Percentiles rank a stretch among this genome's conserved stretches.
Conservation (phyloP, 495 filamentous ascomycete species). For the Trichoderma orchidacearum region DNA sequence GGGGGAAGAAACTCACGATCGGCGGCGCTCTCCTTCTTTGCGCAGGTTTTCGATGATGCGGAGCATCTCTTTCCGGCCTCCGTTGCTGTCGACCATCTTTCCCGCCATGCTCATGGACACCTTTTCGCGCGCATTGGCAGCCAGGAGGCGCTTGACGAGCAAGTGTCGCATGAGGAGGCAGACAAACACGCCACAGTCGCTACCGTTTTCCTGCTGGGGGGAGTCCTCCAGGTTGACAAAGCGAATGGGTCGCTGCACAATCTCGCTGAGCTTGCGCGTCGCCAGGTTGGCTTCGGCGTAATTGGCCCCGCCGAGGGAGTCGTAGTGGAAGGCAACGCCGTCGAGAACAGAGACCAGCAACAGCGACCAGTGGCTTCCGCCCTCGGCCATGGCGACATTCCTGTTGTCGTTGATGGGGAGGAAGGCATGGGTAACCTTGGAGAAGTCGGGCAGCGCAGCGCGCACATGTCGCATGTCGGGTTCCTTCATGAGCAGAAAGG, state of each 20-base stretch:
- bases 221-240: conserved; percentile 71
- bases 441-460: conserved; percentile 66
- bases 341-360: conserved; percentile 83
- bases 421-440: conserved; percentile 81
- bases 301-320: conserved; percentile 72
- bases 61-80: conserved; percentile 75
- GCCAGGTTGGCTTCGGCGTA: conserved; percentile 54
- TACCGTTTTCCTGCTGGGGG: conserved; percentile 84
- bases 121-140: conserved; percentile 60
- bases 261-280: conserved; percentile 26
- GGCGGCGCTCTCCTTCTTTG: conserved; percentile 67
- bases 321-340: conserved; percentile 90
- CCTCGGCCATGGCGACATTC: conserved; percentile 63
- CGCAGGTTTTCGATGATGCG: conserved; percentile 69
- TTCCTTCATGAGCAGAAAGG: conserved; percentile 81
- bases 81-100: conserved; percentile 59
- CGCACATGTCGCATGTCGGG: conserved; percentile 60
- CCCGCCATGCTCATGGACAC: conserved; percentile 87
- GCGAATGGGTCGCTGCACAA: conserved; percentile 50
- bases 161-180: conserved; percentile 87
- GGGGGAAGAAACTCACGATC: conserved; percentile 45
- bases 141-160: conserved; percentile 68
- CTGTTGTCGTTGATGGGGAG: conserved; percentile 87
- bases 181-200: conserved; percentile 92
- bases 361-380: conserved; percentile 89